Evolutionary conservation across 2,329 filamentous ascomycete species (phyloP).

Genomic region (Cucurbitaria berberidis): DNA sequence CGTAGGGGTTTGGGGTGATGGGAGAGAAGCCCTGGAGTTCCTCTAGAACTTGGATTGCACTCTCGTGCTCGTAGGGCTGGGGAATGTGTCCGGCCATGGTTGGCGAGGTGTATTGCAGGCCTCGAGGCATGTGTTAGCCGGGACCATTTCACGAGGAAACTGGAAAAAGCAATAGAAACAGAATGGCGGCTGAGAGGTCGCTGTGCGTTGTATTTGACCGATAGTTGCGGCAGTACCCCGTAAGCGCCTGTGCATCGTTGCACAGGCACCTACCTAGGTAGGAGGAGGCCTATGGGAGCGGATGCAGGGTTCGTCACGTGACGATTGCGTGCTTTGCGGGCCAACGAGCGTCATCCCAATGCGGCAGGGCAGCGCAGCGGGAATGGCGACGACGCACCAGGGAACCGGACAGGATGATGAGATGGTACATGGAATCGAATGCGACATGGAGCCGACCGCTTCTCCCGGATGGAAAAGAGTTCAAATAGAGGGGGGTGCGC

Average conservation of each 20-base stretch:
- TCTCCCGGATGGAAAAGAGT: slow-evolving; percentile 2
- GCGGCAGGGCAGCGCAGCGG: slow-evolving; percentile 18
- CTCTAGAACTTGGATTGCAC: slow-evolving; percentile 32
- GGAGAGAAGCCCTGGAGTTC: slow-evolving; percentile 39
- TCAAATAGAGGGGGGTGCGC: slow-evolving; percentile 14
- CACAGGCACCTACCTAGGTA: slow-evolving; percentile 28
- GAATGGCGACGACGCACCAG: slow-evolving; percentile 14
- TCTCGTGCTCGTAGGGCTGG: slow-evolving; percentile 33
- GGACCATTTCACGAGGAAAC: slow-evolving; percentile 8
- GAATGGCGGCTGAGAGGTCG: slow-evolving; percentile 2
- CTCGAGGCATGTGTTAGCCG: slow-evolving; percentile 37
- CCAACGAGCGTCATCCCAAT: slow-evolving; percentile 31
- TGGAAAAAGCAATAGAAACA: slow-evolving; percentile 4
- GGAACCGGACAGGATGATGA: slow-evolving; percentile 8
- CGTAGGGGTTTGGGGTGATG: slow-evolving; percentile 29
- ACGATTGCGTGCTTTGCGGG: slow-evolving; percentile 24
- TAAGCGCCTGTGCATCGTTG: slow-evolving; percentile 10
- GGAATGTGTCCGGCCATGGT: slow-evolving; percentile 37
- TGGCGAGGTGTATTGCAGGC: slow-evolving; percentile 35
- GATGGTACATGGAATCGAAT: slow-evolving; percentile 4
- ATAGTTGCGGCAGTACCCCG: neutral
- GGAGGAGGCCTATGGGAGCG: slow-evolving; percentile 16
- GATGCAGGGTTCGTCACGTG: slow-evolving; percentile 24
- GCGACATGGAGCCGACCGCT: slow-evolving; percentile 6
- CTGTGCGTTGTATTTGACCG: slow-evolving; percentile 9